Base-by-base conservation (phyloP, 805 yeast genomes). In the Pichia phayaonensis region DNA sequence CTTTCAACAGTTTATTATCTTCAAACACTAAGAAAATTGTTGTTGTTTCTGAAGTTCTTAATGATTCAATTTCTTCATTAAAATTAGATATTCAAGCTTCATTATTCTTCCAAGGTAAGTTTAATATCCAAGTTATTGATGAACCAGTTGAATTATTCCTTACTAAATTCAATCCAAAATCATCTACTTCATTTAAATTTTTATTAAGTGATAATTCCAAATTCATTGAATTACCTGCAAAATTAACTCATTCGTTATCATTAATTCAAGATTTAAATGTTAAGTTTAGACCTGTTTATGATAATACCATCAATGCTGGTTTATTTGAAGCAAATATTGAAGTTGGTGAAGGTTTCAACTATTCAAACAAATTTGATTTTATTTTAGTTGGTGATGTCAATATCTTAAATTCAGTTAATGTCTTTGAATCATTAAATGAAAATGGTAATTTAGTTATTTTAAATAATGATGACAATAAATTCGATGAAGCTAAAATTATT, bases 71-170 rank as follows among this genome's bases (percentile, higher is more conserved):
- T 29, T 51, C 50, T 23, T 63, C 77, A 31, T 74, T 90, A 61
- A 84, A 78, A 66, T 71, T 83, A 39, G 95, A 87, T 57, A 81
- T 86, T 54, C 75, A 85, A 48, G 86, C 92, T 12, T 77, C 94
- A 39, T 68, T 86, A 56, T 83, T 81, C 67, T 68, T 77, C 51
- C 66, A 68, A 54, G 72, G 70, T 43, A 77, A 75, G 43, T 67
- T 67, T 39, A 22, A 43, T 11, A 66, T 72, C 54, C 68, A 72
- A 24, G 73, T 84, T 40, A 70, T 75, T 24, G 87, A 81, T 54
- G 80, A 72, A 58, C 64, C 73, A 40, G 79, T 44, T 21, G 42
- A 77, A 20, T 40, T 46, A 18, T 36, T 65, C 21, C 56, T 58
- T 13, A 54, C 56, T 11, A 47, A 59, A 41, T 59, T 60, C n/a